phyloP scores from a whole-genome alignment of 179 eudicot species.

The Beta corolliflora region DNA sequence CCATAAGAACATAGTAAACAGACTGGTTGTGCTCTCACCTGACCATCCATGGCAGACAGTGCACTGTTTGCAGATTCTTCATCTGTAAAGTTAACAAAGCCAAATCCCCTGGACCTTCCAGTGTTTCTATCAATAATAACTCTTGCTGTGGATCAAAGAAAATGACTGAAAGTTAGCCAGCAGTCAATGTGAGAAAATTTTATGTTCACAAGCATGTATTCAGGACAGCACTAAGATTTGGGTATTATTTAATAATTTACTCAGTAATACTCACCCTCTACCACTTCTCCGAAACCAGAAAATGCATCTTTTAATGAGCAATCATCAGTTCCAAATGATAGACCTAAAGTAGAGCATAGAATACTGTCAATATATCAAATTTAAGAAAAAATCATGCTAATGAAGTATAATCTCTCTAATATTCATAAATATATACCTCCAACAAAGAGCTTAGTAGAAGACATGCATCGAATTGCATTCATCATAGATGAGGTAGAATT shows the following conservation, averaged over 20 bases:
- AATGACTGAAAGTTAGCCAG: conserved; percentile 8
- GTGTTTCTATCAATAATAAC: conserved; percentile 71
- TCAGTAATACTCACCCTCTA: conserved; percentile 50
- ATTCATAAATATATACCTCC: conserved; percentile 48
- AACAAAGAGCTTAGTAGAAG: conserved; percentile 68
- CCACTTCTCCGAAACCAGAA: conserved; percentile 63
- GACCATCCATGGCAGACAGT: conserved; percentile 78
- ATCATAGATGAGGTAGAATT: conserved; percentile 45
- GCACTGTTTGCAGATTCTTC: conserved; percentile 66
- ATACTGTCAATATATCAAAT: neutral
- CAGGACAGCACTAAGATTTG: too few relatives aligned
- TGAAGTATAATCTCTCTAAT: neutral
- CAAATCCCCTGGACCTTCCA: conserved; percentile 89
- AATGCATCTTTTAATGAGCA: conserved; percentile 63
- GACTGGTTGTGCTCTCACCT: conserved; percentile 37
- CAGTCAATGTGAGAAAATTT: neutral
- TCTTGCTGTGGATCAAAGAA: conserved; percentile 49
- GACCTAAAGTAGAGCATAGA: conserved; percentile 40
- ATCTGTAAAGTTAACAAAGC: conserved; percentile 60
- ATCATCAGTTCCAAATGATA: conserved; percentile 66
- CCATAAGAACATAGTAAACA: neutral
- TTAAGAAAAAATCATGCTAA: neutral
- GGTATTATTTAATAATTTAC: too few relatives aligned
- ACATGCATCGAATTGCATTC: conserved; percentile 61
- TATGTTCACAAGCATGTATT: too few relatives aligned